Evolutionary conservation across 2,329 filamentous ascomycete species (phyloP).

Genomic region (Bretziella fagacearum): DNA sequence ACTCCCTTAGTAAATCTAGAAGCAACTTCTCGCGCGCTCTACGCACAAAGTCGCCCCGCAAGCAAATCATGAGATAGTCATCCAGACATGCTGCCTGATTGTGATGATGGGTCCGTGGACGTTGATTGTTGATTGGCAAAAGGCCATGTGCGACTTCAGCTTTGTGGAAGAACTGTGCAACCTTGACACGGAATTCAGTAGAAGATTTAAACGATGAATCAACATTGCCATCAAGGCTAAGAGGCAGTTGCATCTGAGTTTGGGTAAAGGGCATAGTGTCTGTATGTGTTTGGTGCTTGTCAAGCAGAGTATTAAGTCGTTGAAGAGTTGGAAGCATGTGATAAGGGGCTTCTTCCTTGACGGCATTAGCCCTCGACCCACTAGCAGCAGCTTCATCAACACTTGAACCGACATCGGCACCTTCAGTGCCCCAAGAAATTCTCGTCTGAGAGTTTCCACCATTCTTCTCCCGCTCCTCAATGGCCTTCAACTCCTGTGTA

Average conservation of each 20-base stretch:
- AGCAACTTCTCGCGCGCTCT: constrained; percentile 10
- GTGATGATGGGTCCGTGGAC: neutral
- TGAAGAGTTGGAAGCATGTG: neutral
- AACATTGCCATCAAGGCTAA: neutral
- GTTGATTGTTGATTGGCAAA: neutral
- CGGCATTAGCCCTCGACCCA: neutral
- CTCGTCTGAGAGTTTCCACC: neutral
- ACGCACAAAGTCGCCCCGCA: constrained; percentile 10
- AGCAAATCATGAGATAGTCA: constrained; percentile 6
- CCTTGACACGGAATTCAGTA: neutral
- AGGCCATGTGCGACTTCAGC: neutral
- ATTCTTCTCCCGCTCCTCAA: constrained; percentile 6
- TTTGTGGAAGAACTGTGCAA: neutral
- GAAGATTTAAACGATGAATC: neutral
- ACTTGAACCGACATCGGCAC: neutral
- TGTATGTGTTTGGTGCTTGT: neutral
- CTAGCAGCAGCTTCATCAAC: neutral
- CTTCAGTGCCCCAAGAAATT: neutral
- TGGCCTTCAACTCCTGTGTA: neutral
- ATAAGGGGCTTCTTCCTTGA: neutral
- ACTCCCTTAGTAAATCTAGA: neutral
- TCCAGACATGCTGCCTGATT: constrained; percentile 1
- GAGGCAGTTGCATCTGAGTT: neutral
- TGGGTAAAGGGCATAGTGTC: neutral
- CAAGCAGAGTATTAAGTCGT: neutral